Evolutionary conservation across 2,329 filamentous ascomycete species (phyloP).

Genomic region (Verticillium albo-atrum): DNA sequence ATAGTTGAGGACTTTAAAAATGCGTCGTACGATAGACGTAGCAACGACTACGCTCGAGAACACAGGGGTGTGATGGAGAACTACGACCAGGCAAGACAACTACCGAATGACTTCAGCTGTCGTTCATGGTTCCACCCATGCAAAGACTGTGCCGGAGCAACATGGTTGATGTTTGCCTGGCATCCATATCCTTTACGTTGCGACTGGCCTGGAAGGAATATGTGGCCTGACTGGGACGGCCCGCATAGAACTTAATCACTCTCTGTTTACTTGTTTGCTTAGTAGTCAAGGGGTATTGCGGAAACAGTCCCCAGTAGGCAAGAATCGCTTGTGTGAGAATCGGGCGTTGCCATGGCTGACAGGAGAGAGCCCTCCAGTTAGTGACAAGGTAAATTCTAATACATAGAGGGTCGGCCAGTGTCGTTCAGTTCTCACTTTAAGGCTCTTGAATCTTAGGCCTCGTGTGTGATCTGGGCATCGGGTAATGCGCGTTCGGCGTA

Average conservation of each 20-base stretch:
- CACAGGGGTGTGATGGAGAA: neutral
- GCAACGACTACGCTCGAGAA: neutral
- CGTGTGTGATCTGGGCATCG: no score
- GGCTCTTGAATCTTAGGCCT: neutral
- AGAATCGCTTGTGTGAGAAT: neutral
- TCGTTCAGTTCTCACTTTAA: neutral
- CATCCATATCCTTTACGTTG: neutral
- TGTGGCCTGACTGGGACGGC: neutral
- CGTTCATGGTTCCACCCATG: neutral
- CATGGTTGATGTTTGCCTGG: neutral
- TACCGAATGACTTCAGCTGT: neutral
- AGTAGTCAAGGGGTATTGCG: neutral
- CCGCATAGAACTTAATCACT: neutral
- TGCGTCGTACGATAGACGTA: neutral
- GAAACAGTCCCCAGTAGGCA: neutral
- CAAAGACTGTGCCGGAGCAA: neutral
- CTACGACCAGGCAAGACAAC: neutral
- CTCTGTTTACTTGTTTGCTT: neutral
- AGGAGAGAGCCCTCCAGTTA: neutral
- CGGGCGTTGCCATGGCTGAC: neutral
- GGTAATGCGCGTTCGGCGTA: no score
- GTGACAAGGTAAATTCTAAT: neutral
- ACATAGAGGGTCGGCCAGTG: neutral
- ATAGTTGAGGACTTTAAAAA: neutral
- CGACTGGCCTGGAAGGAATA: neutral